Evolutionary conservation across 2,329 filamentous ascomycete genomes (phyloP).

Genomic region (Dothistroma septosporum): DNA sequence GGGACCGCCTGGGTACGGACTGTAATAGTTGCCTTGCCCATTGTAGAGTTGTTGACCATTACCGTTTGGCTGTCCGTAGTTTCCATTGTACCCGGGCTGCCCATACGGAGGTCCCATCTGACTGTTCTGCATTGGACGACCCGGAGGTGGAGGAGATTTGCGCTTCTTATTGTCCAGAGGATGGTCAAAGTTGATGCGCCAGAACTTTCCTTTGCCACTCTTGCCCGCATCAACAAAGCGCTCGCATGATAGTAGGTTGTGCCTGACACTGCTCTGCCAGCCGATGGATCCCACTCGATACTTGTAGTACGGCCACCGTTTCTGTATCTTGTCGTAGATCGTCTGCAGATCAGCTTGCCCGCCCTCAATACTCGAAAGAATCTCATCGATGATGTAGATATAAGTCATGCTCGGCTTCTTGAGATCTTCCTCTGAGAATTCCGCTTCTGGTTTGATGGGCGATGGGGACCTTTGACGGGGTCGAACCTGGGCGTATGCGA

Average conservation of each 20-base stretch:
- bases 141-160: conserved; percentile 41
- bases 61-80: conserved; percentile 11
- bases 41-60: conserved; percentile 17
- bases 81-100: conserved; percentile 16
- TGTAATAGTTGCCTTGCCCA: conserved; percentile 13
- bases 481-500: conserved; percentile 8
- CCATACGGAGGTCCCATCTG: conserved; percentile 14
- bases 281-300: conserved; percentile 57
- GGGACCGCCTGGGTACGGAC: conserved; percentile 10
- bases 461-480: conserved; percentile 48
- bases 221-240: conserved; percentile 59
- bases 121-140: conserved; percentile 23
- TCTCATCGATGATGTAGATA: conserved; percentile 60
- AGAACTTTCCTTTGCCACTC: conserved; percentile 60
- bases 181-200: conserved; percentile 57
- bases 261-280: conserved; percentile 64
- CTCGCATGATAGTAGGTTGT: conserved; percentile 58
- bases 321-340: conserved; percentile 61
- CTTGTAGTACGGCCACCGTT: conserved; percentile 62
- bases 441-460: conserved; percentile 59
- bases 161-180: conserved; percentile 59
- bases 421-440: conserved; percentile 69
- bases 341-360: conserved; percentile 61
- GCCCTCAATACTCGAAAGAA: conserved; percentile 53
- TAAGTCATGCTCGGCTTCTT: conserved; percentile 64